A percentile compares a stretch with the other conserved stretches of the same genome.
Conservation (phyloP, 257 asterid species). For the Galeopsis tetrahit region DNA sequence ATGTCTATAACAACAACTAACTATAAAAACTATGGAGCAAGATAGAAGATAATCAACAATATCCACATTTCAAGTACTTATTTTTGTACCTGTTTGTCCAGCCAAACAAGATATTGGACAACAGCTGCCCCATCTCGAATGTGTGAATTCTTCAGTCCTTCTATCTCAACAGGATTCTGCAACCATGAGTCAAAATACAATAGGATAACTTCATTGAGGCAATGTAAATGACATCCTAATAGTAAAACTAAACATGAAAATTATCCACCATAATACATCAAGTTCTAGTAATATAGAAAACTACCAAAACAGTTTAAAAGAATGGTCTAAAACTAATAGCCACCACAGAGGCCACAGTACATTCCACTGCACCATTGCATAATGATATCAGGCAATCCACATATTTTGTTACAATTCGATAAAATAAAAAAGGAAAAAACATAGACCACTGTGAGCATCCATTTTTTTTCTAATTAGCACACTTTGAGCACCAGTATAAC, state of each 20-base stretch:
- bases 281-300: background rate
- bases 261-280: background rate
- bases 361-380: slow-evolving; percentile 1
- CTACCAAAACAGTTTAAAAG: too few species aligned
- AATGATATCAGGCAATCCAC: background rate
- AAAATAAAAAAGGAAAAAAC: too few species aligned
- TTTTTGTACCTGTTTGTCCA: slow-evolving; percentile 75
- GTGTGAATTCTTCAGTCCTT: slow-evolving; percentile 93
- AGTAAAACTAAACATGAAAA: background rate
- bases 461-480: background rate
- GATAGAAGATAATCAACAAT: background rate
- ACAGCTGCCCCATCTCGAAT: slow-evolving; percentile 98
- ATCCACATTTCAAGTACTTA: slow-evolving; percentile 17
- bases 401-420: background rate
- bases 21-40: slow-evolving; percentile 12
- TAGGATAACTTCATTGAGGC: slow-evolving; percentile 16
- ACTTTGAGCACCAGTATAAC: background rate
- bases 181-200: slow-evolving; percentile 35
- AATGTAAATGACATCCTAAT: background rate
- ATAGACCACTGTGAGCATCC: background rate
- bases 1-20: slow-evolving; percentile 19
- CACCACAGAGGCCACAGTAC: background rate
- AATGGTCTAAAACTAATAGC: background rate
- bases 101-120: slow-evolving; percentile 91
- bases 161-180: slow-evolving; percentile 90